Evolutionary conservation across 176 grass and related monocot genomes (phyloP), one percentile per base, ranked within the genome.

Genomic region (Triticum monococcum): DNA sequence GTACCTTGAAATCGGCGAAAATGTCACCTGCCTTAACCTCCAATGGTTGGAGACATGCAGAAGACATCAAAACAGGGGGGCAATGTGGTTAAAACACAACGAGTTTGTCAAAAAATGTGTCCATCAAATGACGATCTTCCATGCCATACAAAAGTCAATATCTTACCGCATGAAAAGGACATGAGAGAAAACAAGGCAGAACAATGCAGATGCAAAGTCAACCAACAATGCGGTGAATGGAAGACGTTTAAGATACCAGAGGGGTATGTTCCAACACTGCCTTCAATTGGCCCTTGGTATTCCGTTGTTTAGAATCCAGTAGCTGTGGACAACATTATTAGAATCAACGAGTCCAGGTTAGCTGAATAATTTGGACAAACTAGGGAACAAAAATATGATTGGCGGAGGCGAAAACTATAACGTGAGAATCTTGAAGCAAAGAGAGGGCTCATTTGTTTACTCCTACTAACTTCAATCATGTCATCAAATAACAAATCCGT

Each of bases 171-270:
- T 38, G 36, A 84, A 84, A 61, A 63, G 12, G 77, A 62, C 61
- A 22, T 0, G 20, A 12, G 50, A 54, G 81, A 78, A 83, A 83
- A 83, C 0, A 45, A 83, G 11, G 17, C 13, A 3, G 12, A 80
- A 62, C 65, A 86, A 68, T 37, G 22, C 24, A 70, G 85, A 91
- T 61, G 85, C 89, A 93, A 91, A 91, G 89, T 91, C 89, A 96
- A 80, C 81, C 40, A 90, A 96, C 40, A 91, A 96, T 81, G 94
- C 87, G 87, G 94, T 81, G 94, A 96, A 78, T 89, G 67, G 91
- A 93, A 84, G 90, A 83, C 78, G 91, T 89, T 83, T 66, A 25
- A 85, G 72, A 85, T 86, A 68, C 79, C 28, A n/a, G 68, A 87
- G 50, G 54, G 54, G 31, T 33, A 64, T 64, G 56, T 64, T 35